Conservation (phyloP, 768 basidiomycete genomes). For the Coprinellus aureogranulatus region DNA sequence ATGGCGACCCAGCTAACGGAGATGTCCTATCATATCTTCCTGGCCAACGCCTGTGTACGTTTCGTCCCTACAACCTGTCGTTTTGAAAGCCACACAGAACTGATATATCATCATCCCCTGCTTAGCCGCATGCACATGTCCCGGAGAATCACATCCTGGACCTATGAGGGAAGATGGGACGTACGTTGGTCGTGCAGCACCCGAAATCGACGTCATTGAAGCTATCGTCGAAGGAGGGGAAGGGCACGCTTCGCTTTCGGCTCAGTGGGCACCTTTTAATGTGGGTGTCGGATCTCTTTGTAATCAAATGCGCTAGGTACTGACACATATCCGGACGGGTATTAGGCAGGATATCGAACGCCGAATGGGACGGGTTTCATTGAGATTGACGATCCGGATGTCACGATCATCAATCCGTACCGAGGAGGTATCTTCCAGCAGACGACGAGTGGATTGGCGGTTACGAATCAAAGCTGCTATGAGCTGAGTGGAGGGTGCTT, state of each 20-base stretch:
- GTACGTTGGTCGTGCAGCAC: conserved; percentile 56
- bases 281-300: conserved; percentile 32
- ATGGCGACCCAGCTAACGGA: conserved; percentile 38
- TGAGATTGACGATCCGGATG: conserved; percentile 42
- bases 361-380: conserved; percentile 43
- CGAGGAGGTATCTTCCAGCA: conserved; percentile 67
- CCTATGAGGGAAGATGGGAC: conserved; percentile 42
- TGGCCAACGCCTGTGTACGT: conserved; percentile 45
- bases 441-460: conserved; percentile 62
- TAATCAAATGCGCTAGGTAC: neutral
- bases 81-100: too few species aligned
- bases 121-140: conserved; percentile 35
- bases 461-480: conserved; percentile 65
- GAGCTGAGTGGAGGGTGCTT: conserved; percentile 34
- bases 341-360: conserved; percentile 51
- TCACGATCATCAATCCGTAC: conserved; percentile 52
- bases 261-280: conserved; percentile 60
- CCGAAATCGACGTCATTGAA: conserved; percentile 67
- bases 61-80: neutral
- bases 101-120: too few species aligned
- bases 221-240: conserved; percentile 35
- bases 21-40: conserved; percentile 61
- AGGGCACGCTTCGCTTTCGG: conserved; percentile 46
- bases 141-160: conserved; percentile 39
- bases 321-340: conserved; percentile 26